Conservation (phyloP, 768 basidiomycete genomes). For the Leccinum rimulosum region DNA sequence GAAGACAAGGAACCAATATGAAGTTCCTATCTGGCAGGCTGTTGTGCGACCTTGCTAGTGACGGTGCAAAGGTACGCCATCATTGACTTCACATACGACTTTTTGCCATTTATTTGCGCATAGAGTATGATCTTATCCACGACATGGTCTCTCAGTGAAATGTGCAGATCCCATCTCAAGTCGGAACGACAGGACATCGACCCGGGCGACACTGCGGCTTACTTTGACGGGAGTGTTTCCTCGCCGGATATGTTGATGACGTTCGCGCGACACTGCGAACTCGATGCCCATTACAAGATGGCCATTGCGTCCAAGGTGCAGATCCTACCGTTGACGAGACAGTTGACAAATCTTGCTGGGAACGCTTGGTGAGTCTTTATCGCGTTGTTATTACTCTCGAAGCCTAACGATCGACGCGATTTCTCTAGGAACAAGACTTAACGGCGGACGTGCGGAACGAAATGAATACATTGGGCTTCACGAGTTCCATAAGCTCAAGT, state of each 20-base stretch:
- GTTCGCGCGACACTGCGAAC: conserved; percentile 91
- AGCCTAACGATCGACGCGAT: neutral
- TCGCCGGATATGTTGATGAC: conserved; percentile 76
- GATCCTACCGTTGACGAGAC: conserved; percentile 87
- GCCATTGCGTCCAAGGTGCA: conserved; percentile 94
- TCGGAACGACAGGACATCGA: conserved; percentile 91
- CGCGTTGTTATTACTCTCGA: neutral
- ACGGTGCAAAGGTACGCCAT: conserved; percentile 78
- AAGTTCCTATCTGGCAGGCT: conserved; percentile 82
- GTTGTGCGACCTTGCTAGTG: conserved; percentile 90
- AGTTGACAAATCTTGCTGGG: conserved; percentile 93
- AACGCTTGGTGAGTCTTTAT: conserved; percentile 79
- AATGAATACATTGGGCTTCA: conserved; percentile 99
- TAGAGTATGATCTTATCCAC: conserved; percentile 97
- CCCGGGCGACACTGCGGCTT: conserved; percentile 88
- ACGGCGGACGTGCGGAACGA: conserved; percentile 96
- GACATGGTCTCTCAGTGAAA: conserved; percentile 97
- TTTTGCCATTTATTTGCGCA: neutral
- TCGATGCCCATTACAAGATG: conserved; percentile 97
- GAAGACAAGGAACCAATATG: conserved; percentile 80
- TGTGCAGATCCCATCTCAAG: conserved; percentile 89
- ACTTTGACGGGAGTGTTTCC: conserved; percentile 80
- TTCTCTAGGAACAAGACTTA: conserved; percentile 86
- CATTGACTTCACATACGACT: neutral
- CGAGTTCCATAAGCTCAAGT: conserved; percentile 95